Evolutionary conservation across 129 eudicot species (phyloP).

Genomic region (Artemisia annua): DNA sequence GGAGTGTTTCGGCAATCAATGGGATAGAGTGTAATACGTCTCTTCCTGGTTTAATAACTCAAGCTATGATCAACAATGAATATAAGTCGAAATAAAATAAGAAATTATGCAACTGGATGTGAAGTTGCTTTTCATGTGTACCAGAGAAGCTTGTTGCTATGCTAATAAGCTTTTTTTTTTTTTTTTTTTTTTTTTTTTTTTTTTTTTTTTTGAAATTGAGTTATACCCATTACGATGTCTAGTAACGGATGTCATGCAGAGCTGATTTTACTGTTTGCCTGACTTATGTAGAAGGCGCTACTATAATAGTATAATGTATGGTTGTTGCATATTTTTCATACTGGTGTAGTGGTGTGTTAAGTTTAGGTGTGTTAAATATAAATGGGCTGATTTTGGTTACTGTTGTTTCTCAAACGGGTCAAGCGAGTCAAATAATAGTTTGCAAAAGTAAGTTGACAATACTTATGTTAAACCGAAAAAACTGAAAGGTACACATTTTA

Average conservation of each 20-base stretch:
- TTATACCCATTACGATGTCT: slow-evolving; percentile 68
- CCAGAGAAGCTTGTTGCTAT: not conserved
- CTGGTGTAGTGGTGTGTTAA: not conserved
- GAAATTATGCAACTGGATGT: too few relatives aligned
- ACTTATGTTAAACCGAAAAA: too few relatives aligned
- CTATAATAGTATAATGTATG: slow-evolving; percentile 64
- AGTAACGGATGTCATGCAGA: slow-evolving; percentile 77
- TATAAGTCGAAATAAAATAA: too few relatives aligned
- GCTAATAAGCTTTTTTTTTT: not conserved
- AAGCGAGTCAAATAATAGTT: not conserved
- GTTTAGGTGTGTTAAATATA: not conserved
- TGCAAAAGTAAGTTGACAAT: too few relatives aligned
- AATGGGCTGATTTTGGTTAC: not conserved
- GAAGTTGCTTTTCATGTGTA: too few relatives aligned
- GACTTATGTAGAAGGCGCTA: slow-evolving; percentile 73
- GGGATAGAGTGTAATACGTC: too few relatives aligned
- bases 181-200: not conserved
- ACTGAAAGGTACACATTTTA: too few relatives aligned
- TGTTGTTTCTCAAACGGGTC: not conserved
- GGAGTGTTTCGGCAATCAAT: too few relatives aligned
- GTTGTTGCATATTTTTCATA: slow-evolving; percentile 25
- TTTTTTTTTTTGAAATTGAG: slow-evolving; percentile 60
- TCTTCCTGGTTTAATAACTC: too few relatives aligned
- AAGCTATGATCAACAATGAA: too few relatives aligned
- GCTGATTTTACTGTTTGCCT: slow-evolving; percentile 87